phyloP scores from a whole-genome alignment of 2,329 filamentous ascomycete species.

The Anisogramma anomala region DNA sequence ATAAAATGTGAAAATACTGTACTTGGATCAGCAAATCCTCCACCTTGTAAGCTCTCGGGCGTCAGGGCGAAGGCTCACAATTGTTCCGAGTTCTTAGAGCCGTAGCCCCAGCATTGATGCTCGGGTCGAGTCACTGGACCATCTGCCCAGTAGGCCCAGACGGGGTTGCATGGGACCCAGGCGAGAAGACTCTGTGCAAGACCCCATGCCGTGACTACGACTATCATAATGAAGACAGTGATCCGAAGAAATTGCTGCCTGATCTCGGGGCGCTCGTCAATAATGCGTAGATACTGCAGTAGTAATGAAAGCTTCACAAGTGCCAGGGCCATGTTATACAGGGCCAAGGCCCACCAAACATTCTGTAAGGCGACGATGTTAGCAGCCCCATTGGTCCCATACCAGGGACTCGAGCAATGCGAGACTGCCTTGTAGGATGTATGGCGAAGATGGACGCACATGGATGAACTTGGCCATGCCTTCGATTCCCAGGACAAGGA shows the following conservation, averaged over 20 bases:
- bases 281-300: conserved; percentile 18
- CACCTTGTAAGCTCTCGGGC: no score
- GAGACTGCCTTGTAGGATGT: not conserved
- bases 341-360: conserved; percentile 13
- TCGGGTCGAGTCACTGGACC: no score
- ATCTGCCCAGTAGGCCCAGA: conserved; percentile 16
- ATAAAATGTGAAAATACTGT: not conserved
- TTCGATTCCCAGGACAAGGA: not conserved
- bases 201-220: conserved; percentile 15
- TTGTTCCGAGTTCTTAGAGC: not conserved
- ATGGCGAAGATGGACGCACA: not conserved
- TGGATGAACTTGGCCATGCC: conserved; percentile 3
- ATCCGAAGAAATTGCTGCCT: conserved; percentile 13
- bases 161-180: conserved; percentile 17
- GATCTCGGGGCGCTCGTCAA: conserved; percentile 10
- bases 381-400: not conserved
- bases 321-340: conserved; percentile 16
- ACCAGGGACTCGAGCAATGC: not conserved
- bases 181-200: conserved; percentile 14
- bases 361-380: not conserved
- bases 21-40: no score
- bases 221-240: conserved; percentile 12
- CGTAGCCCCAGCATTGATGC: not conserved
- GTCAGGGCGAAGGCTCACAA: not conserved
- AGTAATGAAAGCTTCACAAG: conserved; percentile 18